Base-by-base conservation (phyloP, 2,329 filamentous ascomycete genomes). In the Trichoderma sp. region DNA sequence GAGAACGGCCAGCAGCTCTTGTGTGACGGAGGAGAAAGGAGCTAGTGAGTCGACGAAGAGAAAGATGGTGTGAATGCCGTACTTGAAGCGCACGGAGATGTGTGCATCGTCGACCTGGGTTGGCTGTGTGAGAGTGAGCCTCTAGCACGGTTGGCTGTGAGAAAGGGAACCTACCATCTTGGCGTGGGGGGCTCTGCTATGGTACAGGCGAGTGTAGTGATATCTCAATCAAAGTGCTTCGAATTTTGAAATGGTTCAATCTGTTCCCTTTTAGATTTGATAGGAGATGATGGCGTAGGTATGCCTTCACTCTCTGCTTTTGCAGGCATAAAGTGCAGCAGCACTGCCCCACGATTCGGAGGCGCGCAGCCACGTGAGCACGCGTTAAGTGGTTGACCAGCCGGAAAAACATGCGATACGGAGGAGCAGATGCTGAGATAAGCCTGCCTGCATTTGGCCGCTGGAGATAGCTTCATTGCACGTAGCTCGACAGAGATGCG, bases 81-180 rank as follows among this genome's bases (percentile, higher is more conserved):
- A 84, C 76, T 92, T 92, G 78, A 93, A 87, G 66, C 88, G 84
- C 63, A 93, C 78, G 10, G 89, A 91, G 71, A 85, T 81, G 69
- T 83, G 79, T n/a, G 81, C 78, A 51, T 86, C 81, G 66, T 79
- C 76, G 21, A 78, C 69, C 14, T 65, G 48, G 7, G 52, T 62
- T 15, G 48, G 43, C 63, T 60, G 24, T 14, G 30, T 10, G 17
- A 21, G 19, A 44, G 60, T 52, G 56, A 57, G 30, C 55, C 26
- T 56, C 19, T 14, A 3, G 26, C 17, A 15, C 4, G 47, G n/a
- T 19, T 28, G 19, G 19, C 21, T 24, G 5, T 2, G 34, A n/a
- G 48, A 39, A 10, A 39, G 9, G 28, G 39, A 44, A 52, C 9
- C 5, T 30, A 62, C 58, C 58, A 62, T 62, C 7, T 34, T 52